Percentiles rank a stretch among this genome's conserved stretches.
Evolutionary conservation across 1,284 basidiomycete species (phyloP).

Genomic region (Papiliotrema fonsecae): DNA sequence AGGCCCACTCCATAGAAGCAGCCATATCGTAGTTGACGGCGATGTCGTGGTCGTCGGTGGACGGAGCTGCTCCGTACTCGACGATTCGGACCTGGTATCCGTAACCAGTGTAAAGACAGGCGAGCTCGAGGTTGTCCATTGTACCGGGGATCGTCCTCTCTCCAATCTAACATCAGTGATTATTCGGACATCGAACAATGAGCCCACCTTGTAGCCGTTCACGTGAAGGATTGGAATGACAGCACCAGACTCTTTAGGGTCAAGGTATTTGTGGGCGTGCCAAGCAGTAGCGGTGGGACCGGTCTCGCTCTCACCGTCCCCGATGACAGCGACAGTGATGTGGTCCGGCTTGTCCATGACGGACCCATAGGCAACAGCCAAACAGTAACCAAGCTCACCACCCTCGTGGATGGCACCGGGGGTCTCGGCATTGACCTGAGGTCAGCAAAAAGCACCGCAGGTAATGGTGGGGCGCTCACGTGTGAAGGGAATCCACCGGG

Average conservation of each 20-base stretch:
- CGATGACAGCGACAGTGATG: constrained; percentile 70
- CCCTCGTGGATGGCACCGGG: constrained; percentile 87
- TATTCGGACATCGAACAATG: neutral
- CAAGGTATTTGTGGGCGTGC: constrained; percentile 79
- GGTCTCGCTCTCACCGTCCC: constrained; percentile 83
- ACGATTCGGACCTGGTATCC: constrained; percentile 84
- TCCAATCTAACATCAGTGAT: constrained; percentile 67
- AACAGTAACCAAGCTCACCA: constrained; percentile 80
- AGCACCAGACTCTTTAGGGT: constrained; percentile 83
- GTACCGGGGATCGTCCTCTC: constrained; percentile 81
- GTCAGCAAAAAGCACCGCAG: neutral
- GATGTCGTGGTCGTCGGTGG: constrained; percentile 40
- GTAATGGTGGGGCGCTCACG: constrained; percentile 32
- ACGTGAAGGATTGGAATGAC: constrained; percentile 81
- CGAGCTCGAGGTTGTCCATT: constrained; percentile 72
- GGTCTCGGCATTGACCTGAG: constrained; percentile 63
- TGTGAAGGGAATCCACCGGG: constrained; percentile 53
- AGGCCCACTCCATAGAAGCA: constrained; percentile 73
- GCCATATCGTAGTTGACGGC: constrained; percentile 58
- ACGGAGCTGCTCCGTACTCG: constrained; percentile 55
- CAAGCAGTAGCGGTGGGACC: constrained; percentile 76
- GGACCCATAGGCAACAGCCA: constrained; percentile 70
- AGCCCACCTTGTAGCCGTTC: constrained; percentile 54
- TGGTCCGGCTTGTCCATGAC: constrained; percentile 85
- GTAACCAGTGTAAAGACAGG: constrained; percentile 55